phyloP scores from a whole-genome alignment of 192 early-diverging fungal species.

The Coemansia pectinata region DNA sequence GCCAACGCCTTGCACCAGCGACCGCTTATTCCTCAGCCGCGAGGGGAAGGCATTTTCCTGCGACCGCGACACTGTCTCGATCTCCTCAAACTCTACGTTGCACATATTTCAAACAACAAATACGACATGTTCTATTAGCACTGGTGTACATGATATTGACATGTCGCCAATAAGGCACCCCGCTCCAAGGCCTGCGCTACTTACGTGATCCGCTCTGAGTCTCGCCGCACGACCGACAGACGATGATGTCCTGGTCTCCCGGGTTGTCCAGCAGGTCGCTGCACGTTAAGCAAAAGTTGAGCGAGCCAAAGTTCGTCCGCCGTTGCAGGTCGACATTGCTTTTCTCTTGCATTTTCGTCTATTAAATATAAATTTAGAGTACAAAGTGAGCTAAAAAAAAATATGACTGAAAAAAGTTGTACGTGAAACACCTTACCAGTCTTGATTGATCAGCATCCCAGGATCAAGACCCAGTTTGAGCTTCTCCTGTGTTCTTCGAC shows the following conservation, averaged over 20 bases:
- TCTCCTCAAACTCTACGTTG: conserved; percentile 68
- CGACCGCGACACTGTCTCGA: conserved; percentile 79
- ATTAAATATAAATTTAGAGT: not conserved
- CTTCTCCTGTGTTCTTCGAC: not conserved
- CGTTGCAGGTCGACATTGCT: conserved; percentile 17
- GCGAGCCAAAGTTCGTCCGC: conserved; percentile 61
- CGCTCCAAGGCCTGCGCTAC: not conserved
- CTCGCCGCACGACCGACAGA: conserved; percentile 80
- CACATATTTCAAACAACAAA: not conserved
- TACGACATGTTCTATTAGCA: not conserved
- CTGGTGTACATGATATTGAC: not conserved
- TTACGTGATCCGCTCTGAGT: conserved; percentile 54
- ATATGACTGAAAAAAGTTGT: not conserved
- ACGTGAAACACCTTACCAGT: not conserved
- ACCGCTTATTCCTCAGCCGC: conserved; percentile 66
- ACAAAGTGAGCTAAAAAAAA: not conserved
- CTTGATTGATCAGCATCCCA: not conserved
- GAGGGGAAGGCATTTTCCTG: conserved; percentile 80
- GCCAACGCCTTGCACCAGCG: conserved; percentile 61
- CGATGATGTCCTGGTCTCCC: conserved; percentile 72
- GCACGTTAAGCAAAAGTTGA: conserved; percentile 91
- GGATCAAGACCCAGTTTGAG: not conserved
- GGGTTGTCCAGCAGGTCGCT: conserved; percentile 89
- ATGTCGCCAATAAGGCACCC: too few species aligned
- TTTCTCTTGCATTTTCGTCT: not conserved